Evolutionary conservation across 495 filamentous ascomycete species (phyloP).

Genomic region (Hypoxylon trugodes): DNA sequence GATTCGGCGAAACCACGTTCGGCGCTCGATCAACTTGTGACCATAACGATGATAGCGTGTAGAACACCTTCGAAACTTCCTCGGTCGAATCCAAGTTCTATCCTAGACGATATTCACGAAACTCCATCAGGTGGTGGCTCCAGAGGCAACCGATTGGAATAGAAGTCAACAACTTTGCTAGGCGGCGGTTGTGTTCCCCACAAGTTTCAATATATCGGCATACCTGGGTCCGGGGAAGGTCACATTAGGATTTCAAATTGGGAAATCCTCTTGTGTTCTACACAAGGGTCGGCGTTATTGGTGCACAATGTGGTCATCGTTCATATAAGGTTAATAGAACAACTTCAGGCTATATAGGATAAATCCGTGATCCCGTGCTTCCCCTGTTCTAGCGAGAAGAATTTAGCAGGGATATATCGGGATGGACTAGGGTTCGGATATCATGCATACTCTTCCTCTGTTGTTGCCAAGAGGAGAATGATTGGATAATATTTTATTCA

Average conservation of each 20-base stretch:
- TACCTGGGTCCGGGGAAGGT: slow-evolving; percentile 37
- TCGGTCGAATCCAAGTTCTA: slow-evolving; percentile 18
- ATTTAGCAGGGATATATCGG: background rate
- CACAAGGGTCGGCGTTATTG: slow-evolving; percentile 11
- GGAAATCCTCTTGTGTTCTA: slow-evolving; percentile 16
- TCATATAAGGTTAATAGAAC: slow-evolving; percentile 29
- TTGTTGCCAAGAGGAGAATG: too few species aligned
- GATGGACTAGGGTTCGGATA: too few species aligned
- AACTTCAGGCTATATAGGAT: slow-evolving; percentile 37
- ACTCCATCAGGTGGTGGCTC: slow-evolving; percentile 21
- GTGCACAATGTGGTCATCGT: slow-evolving; percentile 30
- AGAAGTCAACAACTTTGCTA: background rate
- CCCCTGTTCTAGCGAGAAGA: background rate
- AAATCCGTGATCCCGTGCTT: slow-evolving; percentile 15
- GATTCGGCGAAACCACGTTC: slow-evolving; percentile 12
- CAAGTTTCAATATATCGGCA: slow-evolving; percentile 23
- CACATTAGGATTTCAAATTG: slow-evolving; percentile 14
- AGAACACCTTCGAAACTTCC: slow-evolving; percentile 15
- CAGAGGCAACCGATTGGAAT: slow-evolving; percentile 25
- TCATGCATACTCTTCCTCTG: too few species aligned
- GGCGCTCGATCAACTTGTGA: background rate
- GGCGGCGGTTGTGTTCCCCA: slow-evolving; percentile 17
- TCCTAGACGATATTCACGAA: slow-evolving; percentile 12
- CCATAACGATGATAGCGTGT: background rate
- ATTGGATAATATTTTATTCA: too few species aligned